phyloP scores from a whole-genome alignment of 768 basidiomycete species.

The Mycena polygramma region DNA sequence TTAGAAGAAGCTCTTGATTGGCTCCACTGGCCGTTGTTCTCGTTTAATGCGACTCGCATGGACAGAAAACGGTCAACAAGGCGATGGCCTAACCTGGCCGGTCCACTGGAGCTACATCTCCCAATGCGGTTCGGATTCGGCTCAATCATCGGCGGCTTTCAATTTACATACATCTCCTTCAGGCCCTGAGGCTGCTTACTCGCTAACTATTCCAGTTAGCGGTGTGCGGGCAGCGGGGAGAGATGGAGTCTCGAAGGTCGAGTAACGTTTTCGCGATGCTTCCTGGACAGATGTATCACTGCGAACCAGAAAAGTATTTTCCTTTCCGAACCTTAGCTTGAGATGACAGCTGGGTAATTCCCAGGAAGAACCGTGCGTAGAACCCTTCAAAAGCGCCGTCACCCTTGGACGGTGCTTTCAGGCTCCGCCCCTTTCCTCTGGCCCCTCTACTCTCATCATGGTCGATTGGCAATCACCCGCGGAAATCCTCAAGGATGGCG shows the following conservation, averaged over 20 bases:
- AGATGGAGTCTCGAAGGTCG: neutral
- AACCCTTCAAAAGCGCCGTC: constrained; percentile 19
- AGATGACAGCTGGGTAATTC: constrained; percentile 30
- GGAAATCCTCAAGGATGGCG: constrained; percentile 61
- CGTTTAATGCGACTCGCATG: constrained; percentile 7
- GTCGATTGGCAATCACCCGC: constrained; percentile 67
- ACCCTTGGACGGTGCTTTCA: constrained; percentile 8
- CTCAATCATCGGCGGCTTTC: constrained; percentile 2
- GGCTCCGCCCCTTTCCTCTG: constrained; percentile 25
- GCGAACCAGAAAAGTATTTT: neutral
- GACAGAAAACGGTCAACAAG: neutral
- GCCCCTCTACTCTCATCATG: constrained; percentile 51
- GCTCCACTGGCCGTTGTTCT: constrained; percentile 14
- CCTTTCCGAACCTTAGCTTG: neutral
- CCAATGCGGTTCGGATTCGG: constrained; percentile 23
- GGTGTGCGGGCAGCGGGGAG: neutral
- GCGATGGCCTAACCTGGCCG: neutral
- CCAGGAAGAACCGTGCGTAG: constrained; percentile 29
- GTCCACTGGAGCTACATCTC: constrained; percentile 6
- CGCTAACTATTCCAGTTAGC: neutral
- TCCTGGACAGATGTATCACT: constrained; percentile 12
- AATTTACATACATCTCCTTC: neutral
- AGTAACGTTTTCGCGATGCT: constrained; percentile 3
- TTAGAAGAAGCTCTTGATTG: constrained; percentile 4
- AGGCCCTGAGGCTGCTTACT: neutral